Evolutionary conservation across 2,329 filamentous ascomycete species (phyloP).

Genomic region (Colletotrichum ledebouriae): DNA sequence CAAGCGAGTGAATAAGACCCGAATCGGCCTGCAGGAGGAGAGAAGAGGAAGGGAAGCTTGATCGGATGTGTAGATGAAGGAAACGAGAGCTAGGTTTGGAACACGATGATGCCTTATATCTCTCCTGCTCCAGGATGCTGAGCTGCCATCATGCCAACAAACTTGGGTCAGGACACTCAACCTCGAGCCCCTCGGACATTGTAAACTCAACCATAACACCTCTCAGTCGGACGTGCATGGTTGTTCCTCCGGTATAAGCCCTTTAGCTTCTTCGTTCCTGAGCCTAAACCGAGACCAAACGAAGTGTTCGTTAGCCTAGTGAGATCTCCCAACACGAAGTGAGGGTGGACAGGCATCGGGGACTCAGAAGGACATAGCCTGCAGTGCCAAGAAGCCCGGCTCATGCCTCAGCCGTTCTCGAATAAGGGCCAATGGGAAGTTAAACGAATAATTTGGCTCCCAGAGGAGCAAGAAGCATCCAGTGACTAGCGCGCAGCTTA

Average conservation of each 20-base stretch:
- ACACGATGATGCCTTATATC: constrained; percentile 33
- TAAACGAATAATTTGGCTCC: not conserved
- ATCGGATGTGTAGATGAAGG: constrained; percentile 6
- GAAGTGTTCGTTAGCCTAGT: not conserved
- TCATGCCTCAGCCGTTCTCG: constrained; percentile 19
- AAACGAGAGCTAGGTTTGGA: not conserved
- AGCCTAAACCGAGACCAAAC: constrained; percentile 11
- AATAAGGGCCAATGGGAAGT: not conserved
- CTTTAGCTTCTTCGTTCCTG: constrained; percentile 18
- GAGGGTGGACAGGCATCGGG: not conserved
- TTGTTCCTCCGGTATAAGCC: constrained; percentile 28
- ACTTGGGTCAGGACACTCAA: not conserved
- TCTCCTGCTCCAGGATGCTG: not conserved
- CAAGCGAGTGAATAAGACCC: constrained; percentile 23
- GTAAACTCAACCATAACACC: not conserved
- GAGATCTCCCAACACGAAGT: constrained; percentile 18
- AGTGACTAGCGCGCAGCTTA: not conserved
- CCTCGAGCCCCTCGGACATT: constrained; percentile 10
- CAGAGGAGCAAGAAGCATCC: constrained; percentile 22
- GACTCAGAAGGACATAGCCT: not conserved
- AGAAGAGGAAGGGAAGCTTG: constrained; percentile 21
- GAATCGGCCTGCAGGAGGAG: constrained; percentile 3
- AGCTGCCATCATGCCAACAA: not conserved
- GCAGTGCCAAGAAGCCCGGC: not conserved
- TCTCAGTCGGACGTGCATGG: constrained; percentile 27